These are phyloP conservation scores for Trichoderma sp. DNA, from an alignment of 2,329 filamentous ascomycete genomes.

Conservation along the genomic window DNA sequence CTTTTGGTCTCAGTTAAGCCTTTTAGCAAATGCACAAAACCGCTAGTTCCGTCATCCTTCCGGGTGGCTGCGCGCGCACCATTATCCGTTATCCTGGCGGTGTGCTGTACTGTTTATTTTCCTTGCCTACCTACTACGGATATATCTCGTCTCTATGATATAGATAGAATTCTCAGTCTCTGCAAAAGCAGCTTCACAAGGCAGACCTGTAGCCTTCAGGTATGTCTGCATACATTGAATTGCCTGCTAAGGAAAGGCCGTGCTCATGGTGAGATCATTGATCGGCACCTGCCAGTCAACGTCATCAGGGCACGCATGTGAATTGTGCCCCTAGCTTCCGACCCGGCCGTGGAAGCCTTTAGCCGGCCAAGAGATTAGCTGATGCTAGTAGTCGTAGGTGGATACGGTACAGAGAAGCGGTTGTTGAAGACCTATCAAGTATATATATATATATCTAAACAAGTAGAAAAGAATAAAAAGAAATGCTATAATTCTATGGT, in stretches of 20 bases:
- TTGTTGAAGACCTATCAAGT: background rate
- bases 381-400: background rate
- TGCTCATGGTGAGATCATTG: constrained; percentile 20
- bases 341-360: constrained; percentile 10
- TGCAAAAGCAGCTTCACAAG: background rate
- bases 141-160: background rate
- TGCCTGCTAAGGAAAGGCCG: background rate
- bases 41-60: constrained; percentile 6
- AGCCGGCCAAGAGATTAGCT: background rate
- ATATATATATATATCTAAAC: no score
- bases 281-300: constrained; percentile 7
- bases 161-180: background rate
- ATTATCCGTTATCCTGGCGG: background rate
- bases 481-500: background rate
- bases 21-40: background rate
- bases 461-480: background rate
- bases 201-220: background rate
- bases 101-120: background rate
- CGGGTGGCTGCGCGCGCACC: background rate
- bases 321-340: background rate
- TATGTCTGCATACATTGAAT: background rate
- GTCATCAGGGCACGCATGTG: constrained; percentile 16
- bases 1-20: background rate
- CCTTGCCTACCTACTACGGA: background rate
- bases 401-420: background rate